A percentile compares a stretch with the other conserved stretches of the same genome.
Conservation (phyloP, 768 basidiomycete species). For the Russula sp. region DNA sequence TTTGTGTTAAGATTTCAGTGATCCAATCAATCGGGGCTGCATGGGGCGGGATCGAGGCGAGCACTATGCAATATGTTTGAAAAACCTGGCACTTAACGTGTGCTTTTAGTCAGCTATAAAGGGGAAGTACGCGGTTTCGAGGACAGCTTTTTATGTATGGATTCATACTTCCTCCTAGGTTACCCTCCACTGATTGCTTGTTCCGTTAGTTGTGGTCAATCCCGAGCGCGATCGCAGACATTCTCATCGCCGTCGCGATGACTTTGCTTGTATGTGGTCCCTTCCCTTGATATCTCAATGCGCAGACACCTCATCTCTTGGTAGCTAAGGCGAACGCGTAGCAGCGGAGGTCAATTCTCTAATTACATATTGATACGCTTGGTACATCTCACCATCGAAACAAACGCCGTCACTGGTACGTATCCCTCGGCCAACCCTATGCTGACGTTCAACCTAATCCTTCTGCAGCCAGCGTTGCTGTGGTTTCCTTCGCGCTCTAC, state of each 20-base stretch:
- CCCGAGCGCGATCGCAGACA: slow-evolving; percentile 6
- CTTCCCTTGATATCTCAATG: not conserved
- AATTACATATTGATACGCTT: slow-evolving; percentile 19
- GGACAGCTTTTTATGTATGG: slow-evolving; percentile 3
- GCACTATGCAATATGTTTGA: not conserved
- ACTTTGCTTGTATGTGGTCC: slow-evolving; percentile 1
- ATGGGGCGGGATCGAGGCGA: slow-evolving; percentile 13
- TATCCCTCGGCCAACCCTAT: not conserved
- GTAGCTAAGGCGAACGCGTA: not conserved
- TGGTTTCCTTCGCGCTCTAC: slow-evolving; percentile 4
- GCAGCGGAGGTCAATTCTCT: not conserved
- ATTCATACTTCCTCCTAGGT: not conserved
- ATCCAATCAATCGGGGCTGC: not conserved
- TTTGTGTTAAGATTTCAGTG: not conserved
- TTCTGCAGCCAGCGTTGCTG: slow-evolving; percentile 1
- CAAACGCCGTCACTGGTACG: slow-evolving; percentile 22
- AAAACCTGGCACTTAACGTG: not conserved
- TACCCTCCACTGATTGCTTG: not conserved
- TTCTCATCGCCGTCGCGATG: slow-evolving; percentile 11
- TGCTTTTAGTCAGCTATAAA: not conserved
- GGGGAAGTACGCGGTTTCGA: slow-evolving; percentile 4
- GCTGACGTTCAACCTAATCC: not conserved
- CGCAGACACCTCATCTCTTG: too few relatives aligned
- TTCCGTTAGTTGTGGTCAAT: slow-evolving; percentile 6
- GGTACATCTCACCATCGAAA: slow-evolving; percentile 25